Evolutionary conservation across 345 rosid species (phyloP).

Genomic region (Odontarrhena argentea): DNA sequence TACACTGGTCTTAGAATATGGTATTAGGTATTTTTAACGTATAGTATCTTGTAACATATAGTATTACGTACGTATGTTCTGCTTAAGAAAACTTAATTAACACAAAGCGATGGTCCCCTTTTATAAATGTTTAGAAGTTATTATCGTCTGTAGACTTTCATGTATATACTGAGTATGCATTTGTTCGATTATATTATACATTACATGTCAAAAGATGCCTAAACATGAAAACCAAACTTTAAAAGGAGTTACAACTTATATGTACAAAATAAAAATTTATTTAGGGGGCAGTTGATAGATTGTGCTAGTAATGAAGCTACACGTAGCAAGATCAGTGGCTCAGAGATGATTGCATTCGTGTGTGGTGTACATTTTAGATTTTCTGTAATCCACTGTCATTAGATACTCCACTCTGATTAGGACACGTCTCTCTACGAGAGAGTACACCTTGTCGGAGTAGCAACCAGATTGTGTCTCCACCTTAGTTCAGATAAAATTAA

Average conservation of each 20-base stretch:
- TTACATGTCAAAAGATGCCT: too few species aligned
- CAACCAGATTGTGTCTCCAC: slow-evolving; percentile 14
- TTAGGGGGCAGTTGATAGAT: neutral
- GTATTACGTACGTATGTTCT: neutral
- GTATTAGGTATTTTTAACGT: slow-evolving; percentile 11
- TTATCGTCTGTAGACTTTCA: neutral
- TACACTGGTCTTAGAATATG: slow-evolving; percentile 22
- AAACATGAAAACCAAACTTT: too few species aligned
- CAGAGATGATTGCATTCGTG: slow-evolving; percentile 31
- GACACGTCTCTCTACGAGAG: slow-evolving; percentile 17
- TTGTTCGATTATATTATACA: too few species aligned
- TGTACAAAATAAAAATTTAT: too few species aligned
- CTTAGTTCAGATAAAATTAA: neutral
- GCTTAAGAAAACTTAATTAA: neutral
- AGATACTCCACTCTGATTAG: neutral
- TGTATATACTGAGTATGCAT: neutral
- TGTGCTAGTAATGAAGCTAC: neutral
- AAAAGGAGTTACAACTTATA: too few species aligned
- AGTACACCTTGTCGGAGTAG: slow-evolving; percentile 20
- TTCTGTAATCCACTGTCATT: neutral
- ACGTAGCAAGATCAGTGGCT: slow-evolving; percentile 29
- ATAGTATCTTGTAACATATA: neutral
- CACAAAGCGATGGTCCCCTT: slow-evolving; percentile 5
- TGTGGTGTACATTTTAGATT: neutral
- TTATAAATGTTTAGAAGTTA: neutral